Base-by-base conservation (phyloP, 495 filamentous ascomycete genomes). In the Hypoxylon perforatum region DNA sequence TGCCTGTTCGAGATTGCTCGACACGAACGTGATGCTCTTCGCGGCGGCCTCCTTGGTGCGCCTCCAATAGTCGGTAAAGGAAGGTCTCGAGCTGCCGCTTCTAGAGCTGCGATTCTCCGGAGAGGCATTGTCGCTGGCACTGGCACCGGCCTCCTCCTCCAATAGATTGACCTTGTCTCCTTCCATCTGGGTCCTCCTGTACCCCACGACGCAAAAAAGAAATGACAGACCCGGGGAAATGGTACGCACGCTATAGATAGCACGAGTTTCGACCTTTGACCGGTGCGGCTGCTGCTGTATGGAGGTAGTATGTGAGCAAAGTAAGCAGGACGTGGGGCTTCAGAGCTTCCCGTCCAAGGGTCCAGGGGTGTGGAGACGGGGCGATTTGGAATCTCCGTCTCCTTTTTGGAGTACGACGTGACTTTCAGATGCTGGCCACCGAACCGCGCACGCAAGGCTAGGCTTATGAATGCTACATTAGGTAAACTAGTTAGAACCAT, bases 51-150 rank as follows among this genome's bases (percentile, higher is more conserved):
- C 65, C 57, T 76, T 80, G 9, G 75, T 76, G 35, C 69, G 69
- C 45, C 72, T 77, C 77, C 77, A 80, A 57, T 75, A 79, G 14
- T 56, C 51, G 12, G 72, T 61, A 61, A 80, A 80, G 21, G 77
- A 77, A 0, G 77, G 77, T 54, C 72, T 49, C 39, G 66, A 64
- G 57, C 61, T 38, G 5, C 56, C 44, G 25, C 50, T 57, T 38
- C 38, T 23, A 21, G 22, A 12, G 35, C 15, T 7, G 18, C 18
- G 60, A 19, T 8, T 15, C 9, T 46, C 42, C 21, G 54, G 28
- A 23, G 54, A 33, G 33, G 19, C 44, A 19, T 4, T n/a, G n/a
- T n/a, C n/a, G n/a, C n/a, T n/a, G n/a, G n/a, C 17, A 33, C 18
- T 52, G 10, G 53, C 49, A 18, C 35, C 25, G 18, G 14, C 19